Base-by-base conservation (phyloP, 2,329 filamentous ascomycete genomes). In the Fusarium sp. region DNA sequence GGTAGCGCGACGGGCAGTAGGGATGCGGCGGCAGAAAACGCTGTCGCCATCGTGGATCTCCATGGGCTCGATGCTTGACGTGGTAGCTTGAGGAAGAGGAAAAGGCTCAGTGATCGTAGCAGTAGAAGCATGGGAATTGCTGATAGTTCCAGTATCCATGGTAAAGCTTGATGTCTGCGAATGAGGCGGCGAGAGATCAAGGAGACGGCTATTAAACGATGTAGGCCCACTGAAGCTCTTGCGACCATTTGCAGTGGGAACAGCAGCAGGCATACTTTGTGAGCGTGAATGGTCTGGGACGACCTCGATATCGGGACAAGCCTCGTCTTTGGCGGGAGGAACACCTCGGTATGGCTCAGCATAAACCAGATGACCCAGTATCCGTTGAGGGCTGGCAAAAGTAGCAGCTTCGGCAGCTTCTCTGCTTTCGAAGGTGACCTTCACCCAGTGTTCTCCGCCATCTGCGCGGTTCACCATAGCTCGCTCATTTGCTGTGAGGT, bases 361-460 rank as follows among this genome's bases (percentile, higher is more conserved):
- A 75, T 89, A 90, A 31, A 95, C 90, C 17, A 92, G 80, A 78
- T 92, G 86, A 15, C 92, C 92, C 61, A 93, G 85, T 68, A 95
- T 89, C 65, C 87, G 87, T 81, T 94, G 91, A 0, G 93, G 93
- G 56, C 92, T 94, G 59, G 89, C 88, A 78, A 88, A 92, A 45
- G 91, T 83, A 27, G 93, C 93, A 15, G 89, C 85, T 65, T 93
- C 91, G 25, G 92, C 93, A 4, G 92, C 91, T 73, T 92, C 88
- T 53, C 87, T 86, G 45, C 90, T 93, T 81, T 94, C 93, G 76
- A 94, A 95, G 2, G 93, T 95, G 61, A 95, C 86, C 80, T 94
- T 94, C 76, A 98, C 94, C 95, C 95, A 98, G 84, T 97, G 93
- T 75, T 93, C 89, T 46, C 95, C 95, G 54, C 94, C 93, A 49